These are phyloP conservation scores for Penicillium simplicissimum DNA, from an alignment of 495 filamentous ascomycete genomes.

Conservation along the genomic window DNA sequence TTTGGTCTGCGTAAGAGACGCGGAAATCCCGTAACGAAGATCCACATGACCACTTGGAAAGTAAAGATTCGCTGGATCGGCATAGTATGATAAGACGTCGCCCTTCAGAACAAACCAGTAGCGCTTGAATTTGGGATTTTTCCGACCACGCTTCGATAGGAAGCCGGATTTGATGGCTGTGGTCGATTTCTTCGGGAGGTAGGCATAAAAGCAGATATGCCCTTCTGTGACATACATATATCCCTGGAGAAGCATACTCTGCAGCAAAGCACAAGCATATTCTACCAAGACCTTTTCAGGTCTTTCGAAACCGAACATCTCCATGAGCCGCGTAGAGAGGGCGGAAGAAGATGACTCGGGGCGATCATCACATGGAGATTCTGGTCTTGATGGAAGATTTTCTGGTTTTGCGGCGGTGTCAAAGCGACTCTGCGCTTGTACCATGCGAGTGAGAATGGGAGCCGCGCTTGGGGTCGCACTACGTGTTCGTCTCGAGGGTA, in stretches of 20 bases:
- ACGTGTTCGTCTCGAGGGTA: conserved; percentile 32
- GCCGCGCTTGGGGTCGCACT: conserved; percentile 53
- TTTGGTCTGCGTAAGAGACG: conserved; percentile 66
- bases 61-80: conserved; percentile 80
- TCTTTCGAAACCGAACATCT: conserved; percentile 85
- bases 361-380: conserved; percentile 23
- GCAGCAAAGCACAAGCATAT: conserved; percentile 91
- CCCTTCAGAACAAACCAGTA: conserved; percentile 98
- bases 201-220: conserved; percentile 97
- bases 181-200: conserved; percentile 85
- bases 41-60: conserved; percentile 93
- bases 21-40: conserved; percentile 87
- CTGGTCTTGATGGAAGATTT: conserved; percentile 18
- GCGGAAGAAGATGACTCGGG: conserved; percentile 31
- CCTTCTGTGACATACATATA: conserved; percentile 95
- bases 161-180: conserved; percentile 84
- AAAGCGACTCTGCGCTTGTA: conserved; percentile 76
- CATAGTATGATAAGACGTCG: conserved; percentile 92
- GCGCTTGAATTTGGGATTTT: conserved; percentile 85
- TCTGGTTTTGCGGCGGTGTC: conserved; percentile 33
- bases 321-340: conserved; percentile 72
- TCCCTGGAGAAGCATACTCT: conserved; percentile 89
- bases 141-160: conserved; percentile 83
- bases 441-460: conserved; percentile 80
- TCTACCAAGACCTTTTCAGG: conserved; percentile 86